Base-by-base conservation (phyloP, 2,329 filamentous ascomycete genomes). In the Hypoxylon rubiginosum region DNA sequence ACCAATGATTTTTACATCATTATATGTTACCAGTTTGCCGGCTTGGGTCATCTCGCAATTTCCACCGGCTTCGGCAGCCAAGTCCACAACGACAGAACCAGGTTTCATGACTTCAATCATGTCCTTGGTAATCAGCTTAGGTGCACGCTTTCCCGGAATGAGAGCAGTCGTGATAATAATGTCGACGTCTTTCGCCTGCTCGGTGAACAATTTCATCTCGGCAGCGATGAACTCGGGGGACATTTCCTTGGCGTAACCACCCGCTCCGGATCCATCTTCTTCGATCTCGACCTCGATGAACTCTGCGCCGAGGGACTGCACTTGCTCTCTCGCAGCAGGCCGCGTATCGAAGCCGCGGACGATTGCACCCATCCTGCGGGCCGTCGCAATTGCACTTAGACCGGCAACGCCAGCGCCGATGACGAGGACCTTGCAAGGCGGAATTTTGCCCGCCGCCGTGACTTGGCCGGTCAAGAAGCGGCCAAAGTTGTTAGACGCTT, bases 151-250 rank as follows among this genome's bases (percentile, higher is more conserved):
- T 61, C 93, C 94, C 0, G 94, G 94, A 65, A 97, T 97, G 72
- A 97, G 80, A n/a, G 94, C 94, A 1, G 94, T 97, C 1, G 93
- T 97, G 76, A 97, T 92, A 66, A 97, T 92, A 68, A 97, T 97
- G 78, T 97, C 93, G 55, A 97, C 93, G 41, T 97, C 94, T 64
- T 88, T 87, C 66, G 91, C 92, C 78, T 97, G 94, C 71, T 96
- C 91, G 76, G 92, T 89, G 80, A 97, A 97, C 0, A 97, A 85
- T 78, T 92, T 94, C 93, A 97, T 97, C 78, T 97, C 93, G 5
- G 93, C 93, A 66, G 93, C 92, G 77, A 96, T 93, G 74, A 97
- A 97, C 71, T 95, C 93, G 74, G 95, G 94, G 58, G 92, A 96
- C 93, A 97, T 97, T 75, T 94, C 92, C 75, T 97, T 97, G 57